Evolutionary conservation across 768 basidiomycete species (phyloP).

Genomic region (Lactarius sanguifluus): DNA sequence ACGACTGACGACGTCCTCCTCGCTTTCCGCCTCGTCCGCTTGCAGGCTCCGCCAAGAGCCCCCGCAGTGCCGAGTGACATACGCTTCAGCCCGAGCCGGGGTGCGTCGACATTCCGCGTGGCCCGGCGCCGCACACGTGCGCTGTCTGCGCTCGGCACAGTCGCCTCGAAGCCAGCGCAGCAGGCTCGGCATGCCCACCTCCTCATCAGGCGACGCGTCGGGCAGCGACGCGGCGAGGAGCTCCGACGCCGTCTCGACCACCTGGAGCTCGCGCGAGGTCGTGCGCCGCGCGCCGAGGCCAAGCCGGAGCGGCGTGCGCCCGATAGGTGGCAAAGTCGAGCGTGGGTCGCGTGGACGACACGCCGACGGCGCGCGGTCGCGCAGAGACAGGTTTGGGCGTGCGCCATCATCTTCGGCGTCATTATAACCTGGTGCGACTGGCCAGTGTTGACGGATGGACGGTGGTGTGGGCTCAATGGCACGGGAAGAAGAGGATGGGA

Average conservation of each 20-base stretch:
- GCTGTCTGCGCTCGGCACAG: constrained; percentile 85
- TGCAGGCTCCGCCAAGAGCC: constrained; percentile 55
- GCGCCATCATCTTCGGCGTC: constrained; percentile 81
- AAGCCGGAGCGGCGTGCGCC: constrained; percentile 72
- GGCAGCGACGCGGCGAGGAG: constrained; percentile 70
- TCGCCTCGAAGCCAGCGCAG: constrained; percentile 92
- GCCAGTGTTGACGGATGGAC: constrained; percentile 5
- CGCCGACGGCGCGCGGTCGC: constrained; percentile 39
- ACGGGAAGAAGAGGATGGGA: constrained; percentile 16
- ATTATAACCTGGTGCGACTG: constrained; percentile 88
- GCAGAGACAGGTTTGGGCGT: constrained; percentile 68
- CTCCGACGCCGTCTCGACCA: constrained; percentile 79
- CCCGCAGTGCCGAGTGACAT: constrained; percentile 76
- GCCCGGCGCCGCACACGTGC: constrained; percentile 74
- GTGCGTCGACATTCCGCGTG: constrained; percentile 76
- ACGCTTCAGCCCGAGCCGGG: constrained; percentile 74
- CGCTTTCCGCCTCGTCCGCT: constrained; percentile 60
- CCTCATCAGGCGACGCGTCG: constrained; percentile 73
- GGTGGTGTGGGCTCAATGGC: background rate
- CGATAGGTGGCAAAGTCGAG: constrained; percentile 77
- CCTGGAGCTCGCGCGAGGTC: constrained; percentile 81
- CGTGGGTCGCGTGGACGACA: constrained; percentile 40
- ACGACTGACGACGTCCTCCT: constrained; percentile 76
- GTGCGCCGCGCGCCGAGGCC: constrained; percentile 63
- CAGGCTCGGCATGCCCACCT: constrained; percentile 74